Percentiles rank a stretch among this genome's conserved stretches.
Conservation (phyloP, 495 filamentous ascomycete genomes). For the Aspergillus heteromorphus region DNA sequence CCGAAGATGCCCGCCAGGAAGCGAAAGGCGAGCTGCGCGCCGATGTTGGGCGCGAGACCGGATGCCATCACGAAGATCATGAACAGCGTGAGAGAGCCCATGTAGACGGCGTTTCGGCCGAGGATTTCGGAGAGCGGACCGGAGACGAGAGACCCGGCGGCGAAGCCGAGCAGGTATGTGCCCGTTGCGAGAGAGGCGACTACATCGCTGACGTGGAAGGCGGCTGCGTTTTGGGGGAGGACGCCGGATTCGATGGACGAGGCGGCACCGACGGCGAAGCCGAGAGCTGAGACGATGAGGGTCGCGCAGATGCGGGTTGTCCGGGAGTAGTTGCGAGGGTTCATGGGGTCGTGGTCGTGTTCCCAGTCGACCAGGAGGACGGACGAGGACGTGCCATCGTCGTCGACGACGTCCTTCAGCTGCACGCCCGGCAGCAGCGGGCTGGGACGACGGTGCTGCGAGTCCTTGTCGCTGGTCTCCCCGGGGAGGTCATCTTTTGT, state of each 20-base stretch:
- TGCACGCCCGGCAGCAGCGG: not conserved
- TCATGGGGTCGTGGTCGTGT: slow-evolving; percentile 45
- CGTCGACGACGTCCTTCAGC: slow-evolving; percentile 1
- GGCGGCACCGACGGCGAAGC: slow-evolving; percentile 45
- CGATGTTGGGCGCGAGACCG: slow-evolving; percentile 47
- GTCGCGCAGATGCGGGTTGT: slow-evolving; percentile 36
- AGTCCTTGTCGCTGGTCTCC: not conserved
- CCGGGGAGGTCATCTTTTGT: not conserved
- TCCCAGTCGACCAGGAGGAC: slow-evolving; percentile 46
- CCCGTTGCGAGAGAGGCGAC: slow-evolving; percentile 46
- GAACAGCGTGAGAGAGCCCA: slow-evolving; percentile 42
- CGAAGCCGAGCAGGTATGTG: slow-evolving; percentile 61
- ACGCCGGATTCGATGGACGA: slow-evolving; percentile 48
- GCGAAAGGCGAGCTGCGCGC: slow-evolving; percentile 44
- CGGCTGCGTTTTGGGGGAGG: slow-evolving; percentile 36
- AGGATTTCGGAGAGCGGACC: slow-evolving; percentile 56
- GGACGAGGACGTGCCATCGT: not conserved
- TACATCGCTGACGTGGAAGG: slow-evolving; percentile 49
- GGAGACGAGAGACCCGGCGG: slow-evolving; percentile 45
- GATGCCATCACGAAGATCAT: slow-evolving; percentile 50
- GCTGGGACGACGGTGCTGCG: not conserved
- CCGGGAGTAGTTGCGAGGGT: slow-evolving; percentile 53
- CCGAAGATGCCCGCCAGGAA: slow-evolving; percentile 51
- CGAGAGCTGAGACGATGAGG: slow-evolving; percentile 48
- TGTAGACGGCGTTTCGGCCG: slow-evolving; percentile 55